Evolutionary conservation across 306 rosid genomes (phyloP), one percentile per base, ranked within the genome.

Genomic region (Trifolium fragiferum): DNA sequence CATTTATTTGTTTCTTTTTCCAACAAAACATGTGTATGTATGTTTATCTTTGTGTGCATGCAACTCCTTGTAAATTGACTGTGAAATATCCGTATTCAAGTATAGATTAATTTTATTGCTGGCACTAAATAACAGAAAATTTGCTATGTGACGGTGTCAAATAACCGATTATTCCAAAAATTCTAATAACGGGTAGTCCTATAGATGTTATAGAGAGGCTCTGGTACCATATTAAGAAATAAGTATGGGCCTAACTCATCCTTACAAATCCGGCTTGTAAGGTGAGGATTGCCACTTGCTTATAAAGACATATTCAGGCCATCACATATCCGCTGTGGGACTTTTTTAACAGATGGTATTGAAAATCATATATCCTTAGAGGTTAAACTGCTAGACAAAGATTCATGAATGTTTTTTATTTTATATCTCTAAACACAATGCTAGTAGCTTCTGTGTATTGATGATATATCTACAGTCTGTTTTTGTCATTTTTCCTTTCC

Each of bases 401-500:
- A 20, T 41, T 1, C 54, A 25, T 43, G 71, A 23, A 14, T 66
- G 55, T 1, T 41, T 43, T 66, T 18, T 66, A 12, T 41, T 40
- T 65, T 65, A 40, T 66, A 8, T 66, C 55, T 43, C 50, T 64
- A 37, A 41, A 23, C 12, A 66, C 71, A 23, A 12, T 20, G 8
- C 53, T 35, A 21, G 75, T 53, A 25, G 7, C 47, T 21, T 75
- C 27, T 54, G 47, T 68, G 63, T 32, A 8, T 55, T 64, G 11
- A 38, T 54, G 57, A 19, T 16, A n/a, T n/a, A 6, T 14, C 23
- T 30, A 9, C 40, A 27, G 70, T 64, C 65, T 38, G 37, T 54
- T 81, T 66, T 9, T 58, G 67, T 58, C 35, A 30, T 77, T 74
- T 69, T 77, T 30, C 20, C 68, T 68, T 72, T n/a, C 16, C 33